Conservation (phyloP, 768 basidiomycete genomes). For the Trametes cinnabarina region DNA sequence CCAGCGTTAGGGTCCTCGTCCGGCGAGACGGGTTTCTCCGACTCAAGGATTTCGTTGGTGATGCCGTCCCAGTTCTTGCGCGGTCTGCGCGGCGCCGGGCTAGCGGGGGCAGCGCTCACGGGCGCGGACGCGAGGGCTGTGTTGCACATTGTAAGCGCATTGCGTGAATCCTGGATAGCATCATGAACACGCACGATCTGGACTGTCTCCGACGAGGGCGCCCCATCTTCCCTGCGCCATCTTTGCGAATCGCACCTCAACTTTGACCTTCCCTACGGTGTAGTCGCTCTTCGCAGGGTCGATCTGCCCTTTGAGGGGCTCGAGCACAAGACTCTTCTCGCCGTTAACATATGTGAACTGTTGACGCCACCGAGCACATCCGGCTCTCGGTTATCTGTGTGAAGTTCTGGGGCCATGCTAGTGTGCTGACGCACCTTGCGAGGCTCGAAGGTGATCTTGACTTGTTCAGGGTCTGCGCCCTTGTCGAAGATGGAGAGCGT, state of each 20-base stretch:
- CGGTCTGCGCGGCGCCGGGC: constrained; percentile 37
- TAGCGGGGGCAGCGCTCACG: constrained; percentile 35
- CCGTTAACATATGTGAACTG: constrained; percentile 65
- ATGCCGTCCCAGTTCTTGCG: constrained; percentile 91
- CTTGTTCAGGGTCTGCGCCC: constrained; percentile 62
- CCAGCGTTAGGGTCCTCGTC: constrained; percentile 87
- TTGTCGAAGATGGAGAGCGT: constrained; percentile 78
- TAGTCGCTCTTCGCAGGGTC: constrained; percentile 58
- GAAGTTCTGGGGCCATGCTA: neutral
- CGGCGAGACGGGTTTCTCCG: constrained; percentile 66
- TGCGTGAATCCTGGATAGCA: neutral
- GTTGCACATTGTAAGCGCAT: neutral
- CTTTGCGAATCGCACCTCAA: constrained; percentile 82
- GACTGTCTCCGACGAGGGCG: constrained; percentile 66
- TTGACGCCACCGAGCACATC: constrained; percentile 12
- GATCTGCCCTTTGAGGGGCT: constrained; percentile 83
- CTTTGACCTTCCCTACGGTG: constrained; percentile 80
- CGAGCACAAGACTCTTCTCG: constrained; percentile 66
- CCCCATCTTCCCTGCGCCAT: constrained; percentile 70
- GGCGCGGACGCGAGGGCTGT: constrained; percentile 30
- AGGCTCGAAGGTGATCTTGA: constrained; percentile 61
- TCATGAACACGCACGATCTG: constrained; percentile 58
- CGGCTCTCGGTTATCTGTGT: constrained; percentile 1
- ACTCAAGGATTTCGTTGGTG: constrained; percentile 60
- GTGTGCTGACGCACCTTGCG: constrained; percentile 47